Base-by-base conservation (phyloP, 805 yeast genomes). In the Wickerhamomyces queroliae region DNA sequence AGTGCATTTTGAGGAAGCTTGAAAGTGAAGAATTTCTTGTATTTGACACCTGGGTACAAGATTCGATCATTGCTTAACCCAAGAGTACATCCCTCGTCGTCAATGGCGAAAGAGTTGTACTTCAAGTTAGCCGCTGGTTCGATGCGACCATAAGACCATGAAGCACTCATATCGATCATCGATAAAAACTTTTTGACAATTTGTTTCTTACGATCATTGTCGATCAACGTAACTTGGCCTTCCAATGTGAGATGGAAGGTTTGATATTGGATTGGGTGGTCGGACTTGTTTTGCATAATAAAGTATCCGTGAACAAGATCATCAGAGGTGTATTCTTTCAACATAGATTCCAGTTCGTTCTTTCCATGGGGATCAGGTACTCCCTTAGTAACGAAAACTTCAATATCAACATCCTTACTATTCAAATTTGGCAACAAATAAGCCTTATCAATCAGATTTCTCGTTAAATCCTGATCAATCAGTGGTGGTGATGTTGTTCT, bases 251-350 rank as follows among this genome's bases (percentile, higher is more conserved):
- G 76, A 37, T 48, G 75, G 51, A 81, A 74, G 78, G 77, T 76
- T 47, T 80, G 83, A 51, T 80, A 83, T 2, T 73, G 72, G 17
- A 81, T 58, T 1, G 70, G 72, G 11, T 58, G 55, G 11, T 64
- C 53, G 4, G 78, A 66, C 12, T 59, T 64, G 49, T 78, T 78
- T 33, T 71, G 62, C 22, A 78, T 64, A 7, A 67, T 53, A 39
- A 76, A 69, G 48, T 70, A 76, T 0, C 91, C 91, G 50, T 75
- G 70, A 12, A 83, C 64, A 17, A 67, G 66, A 52, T 82, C 89
- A n/a, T 87, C 87, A 11, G 81, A 79, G 16, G 74, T 74, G 52
- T 74, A 83, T 53, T 79, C 85, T 41, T 67, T 66, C 21, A 73
- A 50, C 28, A 58, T 69, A 55, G 35, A 74, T 61, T 33, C 58